Evolutionary conservation across 129 eudicot species (phyloP).

Genomic region (Lactuca saligna): DNA sequence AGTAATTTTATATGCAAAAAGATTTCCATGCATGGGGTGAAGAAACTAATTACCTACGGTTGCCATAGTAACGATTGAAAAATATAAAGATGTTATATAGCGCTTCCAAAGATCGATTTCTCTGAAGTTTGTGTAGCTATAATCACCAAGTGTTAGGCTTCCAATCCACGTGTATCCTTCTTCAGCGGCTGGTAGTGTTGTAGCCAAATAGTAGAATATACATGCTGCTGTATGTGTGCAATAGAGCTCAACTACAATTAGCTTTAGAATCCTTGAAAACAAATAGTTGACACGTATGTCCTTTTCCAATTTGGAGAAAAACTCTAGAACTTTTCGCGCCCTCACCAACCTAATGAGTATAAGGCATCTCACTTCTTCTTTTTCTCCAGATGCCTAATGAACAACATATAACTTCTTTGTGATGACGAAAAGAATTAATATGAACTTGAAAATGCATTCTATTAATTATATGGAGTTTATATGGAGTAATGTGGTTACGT

Average conservation of each 20-base stretch:
- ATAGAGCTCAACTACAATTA: conserved; percentile 75
- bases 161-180: conserved; percentile 98
- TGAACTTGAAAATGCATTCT: too few species aligned
- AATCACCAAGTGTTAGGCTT: conserved; percentile 81
- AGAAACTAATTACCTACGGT: conserved; percentile 71
- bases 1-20: background rate
- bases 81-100: conserved; percentile 73
- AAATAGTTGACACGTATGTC: conserved; percentile 81
- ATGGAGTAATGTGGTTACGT: background rate
- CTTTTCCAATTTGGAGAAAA: conserved; percentile 68
- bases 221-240: conserved; percentile 99
- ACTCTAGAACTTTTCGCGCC: conserved; percentile 58
- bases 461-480: too few species aligned
- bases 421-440: too few species aligned
- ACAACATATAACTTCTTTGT: background rate
- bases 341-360: conserved; percentile 72
- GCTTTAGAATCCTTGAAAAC: conserved; percentile 79
- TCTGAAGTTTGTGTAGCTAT: conserved; percentile 72
- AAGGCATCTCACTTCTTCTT: conserved; percentile 79
- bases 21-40: background rate
- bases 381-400: conserved; percentile 58
- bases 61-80: conserved; percentile 90
- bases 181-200: conserved; percentile 61
- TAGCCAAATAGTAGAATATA: conserved; percentile 88
- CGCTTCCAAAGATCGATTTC: conserved; percentile 81